Evolutionary conservation across 1,139 yeast genomes (phyloP).

Genomic region (Nadsonia commutata): DNA sequence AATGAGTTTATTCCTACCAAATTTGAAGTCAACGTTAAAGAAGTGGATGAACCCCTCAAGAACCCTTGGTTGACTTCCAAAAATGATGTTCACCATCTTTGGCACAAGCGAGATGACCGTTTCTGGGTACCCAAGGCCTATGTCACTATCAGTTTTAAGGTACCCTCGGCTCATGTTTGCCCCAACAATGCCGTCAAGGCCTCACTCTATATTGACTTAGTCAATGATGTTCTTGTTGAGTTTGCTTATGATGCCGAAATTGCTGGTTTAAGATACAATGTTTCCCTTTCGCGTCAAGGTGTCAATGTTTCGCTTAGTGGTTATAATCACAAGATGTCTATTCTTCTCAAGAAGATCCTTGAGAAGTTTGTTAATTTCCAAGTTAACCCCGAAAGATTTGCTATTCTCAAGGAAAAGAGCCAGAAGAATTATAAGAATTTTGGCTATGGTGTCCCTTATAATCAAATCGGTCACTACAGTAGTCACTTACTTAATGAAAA

Average conservation of each 20-base stretch:
- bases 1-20: constrained; percentile 74
- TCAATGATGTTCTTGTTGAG: constrained; percentile 66
- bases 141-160: constrained; percentile 47
- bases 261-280: constrained; percentile 55
- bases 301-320: constrained; percentile 56
- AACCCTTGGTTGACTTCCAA: constrained; percentile 36
- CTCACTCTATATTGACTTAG: constrained; percentile 47
- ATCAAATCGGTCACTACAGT: constrained; percentile 53
- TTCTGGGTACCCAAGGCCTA: constrained; percentile 82
- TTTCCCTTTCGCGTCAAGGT: constrained; percentile 56
- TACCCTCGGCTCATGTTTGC: constrained; percentile 44
- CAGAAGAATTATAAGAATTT: constrained; percentile 52
- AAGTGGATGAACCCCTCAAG: constrained; percentile 23
- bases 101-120: constrained; percentile 88
- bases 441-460: constrained; percentile 55
- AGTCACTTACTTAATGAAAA: constrained; percentile 54
- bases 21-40: constrained; percentile 41
- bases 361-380: constrained; percentile 36
- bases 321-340: constrained; percentile 65
- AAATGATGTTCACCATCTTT: constrained; percentile 34
- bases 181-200: constrained; percentile 45
- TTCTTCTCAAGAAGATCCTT: constrained; percentile 46
- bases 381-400: constrained; percentile 43
- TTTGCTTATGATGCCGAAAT: constrained; percentile 70
- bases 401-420: constrained; percentile 48